A percentile compares a stretch with the other conserved stretches of the same genome.
phyloP scores from a whole-genome alignment of 1,284 basidiomycete genomes.

The Microbotryum violaceum region DNA sequence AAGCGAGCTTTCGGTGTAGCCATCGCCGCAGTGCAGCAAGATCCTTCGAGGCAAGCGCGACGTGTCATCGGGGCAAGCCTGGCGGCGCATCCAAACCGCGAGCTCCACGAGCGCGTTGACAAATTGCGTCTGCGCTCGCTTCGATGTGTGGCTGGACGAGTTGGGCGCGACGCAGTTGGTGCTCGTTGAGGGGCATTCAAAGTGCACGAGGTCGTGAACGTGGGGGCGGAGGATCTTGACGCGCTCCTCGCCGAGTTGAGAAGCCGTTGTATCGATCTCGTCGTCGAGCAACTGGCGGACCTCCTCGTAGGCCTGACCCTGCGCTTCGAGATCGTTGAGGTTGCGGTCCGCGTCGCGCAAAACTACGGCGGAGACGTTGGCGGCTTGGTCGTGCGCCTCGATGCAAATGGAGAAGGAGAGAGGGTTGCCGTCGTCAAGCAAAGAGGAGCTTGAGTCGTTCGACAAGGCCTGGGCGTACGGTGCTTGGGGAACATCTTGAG shows the following conservation, averaged over 20 bases:
- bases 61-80: conserved; percentile 28
- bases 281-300: conserved; percentile 11
- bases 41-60: conserved; percentile 24
- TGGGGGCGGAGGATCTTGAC: conserved; percentile 21
- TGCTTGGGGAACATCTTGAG: conserved; percentile 58
- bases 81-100: conserved; percentile 39
- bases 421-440: conserved; percentile 50
- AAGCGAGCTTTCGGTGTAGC: conserved; percentile 75
- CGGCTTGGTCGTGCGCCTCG: conserved; percentile 70
- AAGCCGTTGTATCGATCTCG: conserved; percentile 3
- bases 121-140: conserved; percentile 6
- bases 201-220: conserved; percentile 36
- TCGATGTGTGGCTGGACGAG: neutral
- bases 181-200: conserved; percentile 35
- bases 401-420: conserved; percentile 71
- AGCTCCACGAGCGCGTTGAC: conserved; percentile 36
- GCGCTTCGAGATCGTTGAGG: conserved; percentile 33
- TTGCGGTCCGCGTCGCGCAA: conserved; percentile 37
- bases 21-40: conserved; percentile 40
- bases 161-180: conserved; percentile 5
- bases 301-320: conserved; percentile 35
- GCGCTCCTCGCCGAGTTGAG: conserved; percentile 8
- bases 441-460: conserved; percentile 47
- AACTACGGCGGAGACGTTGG: conserved; percentile 54
- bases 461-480: conserved; percentile 34